Evolutionary conservation across 1,284 basidiomycete species (phyloP), one percentile per base, ranked within the genome.

Genomic region (Athelia sp.): DNA sequence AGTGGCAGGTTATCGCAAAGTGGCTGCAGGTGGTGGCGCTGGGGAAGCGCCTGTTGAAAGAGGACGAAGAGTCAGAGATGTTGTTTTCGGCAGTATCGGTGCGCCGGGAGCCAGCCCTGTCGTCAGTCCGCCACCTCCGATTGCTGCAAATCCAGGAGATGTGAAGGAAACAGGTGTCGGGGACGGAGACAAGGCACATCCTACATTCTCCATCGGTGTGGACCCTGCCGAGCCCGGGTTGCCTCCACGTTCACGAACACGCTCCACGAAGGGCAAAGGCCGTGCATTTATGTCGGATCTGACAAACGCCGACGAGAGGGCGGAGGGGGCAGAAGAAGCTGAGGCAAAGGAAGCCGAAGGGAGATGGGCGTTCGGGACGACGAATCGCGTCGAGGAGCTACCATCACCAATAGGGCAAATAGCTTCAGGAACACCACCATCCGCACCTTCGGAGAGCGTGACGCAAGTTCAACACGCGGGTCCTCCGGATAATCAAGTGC

Each of bases 361-460:
- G 40, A 79, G 71, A 56, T 83, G 76, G 78, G 74, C 75, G 59
- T 84, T 84, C 56, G 82, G 82, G 19, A 78, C 77, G 42, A 74
- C 71, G 23, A 58, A 55, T 17, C 58, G 58, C 36, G 52, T 54
- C 32, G 57, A 56, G 11, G 58, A 14, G 42, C 40, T 10, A 45
- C 46, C 18, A n/a, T n/a, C n/a, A n/a, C n/a, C n/a, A n/a, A n/a
- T n/a, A n/a, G n/a, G n/a, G n/a, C n/a, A n/a, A n/a, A n/a, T n/a
- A n/a, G n/a, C n/a, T n/a, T n/a, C n/a, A n/a, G n/a, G n/a, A n/a
- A n/a, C n/a, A n/a, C n/a, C n/a, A n/a, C n/a, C n/a, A n/a, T n/a
- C n/a, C n/a, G n/a, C n/a, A n/a, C n/a, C n/a, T n/a, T n/a, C n/a
- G n/a, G n/a, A n/a, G n/a, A n/a, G n/a, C n/a, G n/a, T n/a, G n/a